These are phyloP conservation scores for Ustilago loliicola DNA, from an alignment of 1,284 basidiomycete species.

Conservation along the genomic window DNA sequence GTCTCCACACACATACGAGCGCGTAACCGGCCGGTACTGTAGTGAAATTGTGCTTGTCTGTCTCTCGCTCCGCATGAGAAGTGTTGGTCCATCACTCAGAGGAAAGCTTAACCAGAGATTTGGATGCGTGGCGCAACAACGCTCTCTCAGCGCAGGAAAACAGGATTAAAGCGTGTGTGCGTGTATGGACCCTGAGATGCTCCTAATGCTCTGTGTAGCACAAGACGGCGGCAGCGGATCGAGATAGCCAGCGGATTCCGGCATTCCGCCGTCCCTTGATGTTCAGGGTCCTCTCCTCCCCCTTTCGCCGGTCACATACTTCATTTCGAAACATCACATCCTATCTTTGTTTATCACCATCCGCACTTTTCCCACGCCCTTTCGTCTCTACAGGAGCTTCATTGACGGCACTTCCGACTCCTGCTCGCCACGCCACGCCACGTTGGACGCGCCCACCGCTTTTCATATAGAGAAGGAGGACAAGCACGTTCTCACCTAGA, in stretches of 20 bases:
- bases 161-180: background rate
- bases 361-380: constrained; percentile 1
- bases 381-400: background rate
- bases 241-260: background rate
- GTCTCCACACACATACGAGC: background rate
- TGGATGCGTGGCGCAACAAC: background rate
- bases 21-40: background rate
- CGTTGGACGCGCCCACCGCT: background rate
- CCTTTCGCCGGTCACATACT: background rate
- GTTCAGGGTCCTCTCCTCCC: constrained; percentile 6
- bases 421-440: background rate
- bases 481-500: background rate
- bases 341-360: constrained; percentile 3
- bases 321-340: constrained; percentile 6
- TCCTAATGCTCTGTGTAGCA: background rate
- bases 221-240: background rate
- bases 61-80: background rate
- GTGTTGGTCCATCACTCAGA: background rate
- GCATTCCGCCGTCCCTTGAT: background rate
- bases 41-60: background rate
- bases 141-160: constrained; percentile 1
- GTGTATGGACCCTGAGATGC: constrained; percentile 2
- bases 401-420: background rate
- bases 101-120: constrained; percentile 1
- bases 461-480: background rate